phyloP scores from a whole-genome alignment of 2,329 filamentous ascomycete genomes.

The Tolypocladium ovalisporum region DNA sequence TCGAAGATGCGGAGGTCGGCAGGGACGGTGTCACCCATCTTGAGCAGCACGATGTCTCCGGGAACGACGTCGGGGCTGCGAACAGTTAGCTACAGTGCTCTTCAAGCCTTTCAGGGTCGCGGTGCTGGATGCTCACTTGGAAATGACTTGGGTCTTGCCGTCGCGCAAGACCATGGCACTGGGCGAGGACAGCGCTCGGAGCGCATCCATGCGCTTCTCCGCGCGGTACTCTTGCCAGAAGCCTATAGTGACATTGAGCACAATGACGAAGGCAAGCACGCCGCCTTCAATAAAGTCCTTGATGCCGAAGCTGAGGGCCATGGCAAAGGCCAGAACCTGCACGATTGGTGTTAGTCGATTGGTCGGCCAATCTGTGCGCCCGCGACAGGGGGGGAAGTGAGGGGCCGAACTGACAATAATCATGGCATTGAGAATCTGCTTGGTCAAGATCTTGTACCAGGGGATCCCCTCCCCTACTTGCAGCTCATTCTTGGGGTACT shows the following conservation, averaged over 20 bases:
- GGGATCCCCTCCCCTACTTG: conserved; percentile 57
- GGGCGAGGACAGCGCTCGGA: conserved; percentile 50
- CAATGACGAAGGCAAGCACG: conserved; percentile 55
- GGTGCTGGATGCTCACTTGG: conserved; percentile 33
- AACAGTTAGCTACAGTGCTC: conserved; percentile 5
- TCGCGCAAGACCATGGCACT: conserved; percentile 51
- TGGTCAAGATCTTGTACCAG: conserved; percentile 61
- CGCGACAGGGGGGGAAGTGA: background rate
- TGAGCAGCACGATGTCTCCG: conserved; percentile 58
- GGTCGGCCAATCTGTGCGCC: background rate
- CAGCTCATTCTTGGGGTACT: conserved; percentile 59
- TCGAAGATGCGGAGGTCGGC: conserved; percentile 62
- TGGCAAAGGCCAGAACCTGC: conserved; percentile 68
- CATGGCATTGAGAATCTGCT: conserved; percentile 70
- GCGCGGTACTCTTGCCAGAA: conserved; percentile 55
- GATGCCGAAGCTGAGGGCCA: conserved; percentile 60
- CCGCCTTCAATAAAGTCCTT: conserved; percentile 57
- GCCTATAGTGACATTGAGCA: conserved; percentile 59
- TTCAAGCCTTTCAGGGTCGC: background rate
- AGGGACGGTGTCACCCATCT: conserved; percentile 64
- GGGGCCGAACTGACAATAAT: conserved; percentile 42
- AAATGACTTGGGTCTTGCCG: conserved; percentile 44
- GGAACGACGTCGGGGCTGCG: conserved; percentile 51
- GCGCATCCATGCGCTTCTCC: conserved; percentile 56
- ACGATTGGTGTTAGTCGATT: background rate